Conservation (phyloP, 108 stramenopile genomes). For the Cylindrotheca closterium region DNA sequence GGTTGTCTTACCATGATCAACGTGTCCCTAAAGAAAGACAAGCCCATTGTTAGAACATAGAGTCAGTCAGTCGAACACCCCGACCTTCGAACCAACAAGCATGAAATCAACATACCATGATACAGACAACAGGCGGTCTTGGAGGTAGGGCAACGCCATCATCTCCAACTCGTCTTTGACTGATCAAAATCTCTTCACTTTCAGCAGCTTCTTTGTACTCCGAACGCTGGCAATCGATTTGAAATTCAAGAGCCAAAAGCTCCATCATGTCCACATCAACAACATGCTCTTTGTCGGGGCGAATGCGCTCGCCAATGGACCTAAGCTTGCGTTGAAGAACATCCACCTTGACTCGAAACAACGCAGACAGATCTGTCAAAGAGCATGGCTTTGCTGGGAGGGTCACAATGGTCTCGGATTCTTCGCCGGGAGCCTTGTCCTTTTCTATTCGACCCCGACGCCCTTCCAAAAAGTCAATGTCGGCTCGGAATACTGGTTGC, state of each 20-base stretch:
- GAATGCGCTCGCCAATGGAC: constrained; percentile 3
- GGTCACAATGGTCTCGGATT: constrained; percentile 1
- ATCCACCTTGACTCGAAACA: constrained; percentile 34
- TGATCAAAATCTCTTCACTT: constrained; percentile 19
- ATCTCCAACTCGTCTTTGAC: constrained; percentile 31
- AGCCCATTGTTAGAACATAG: constrained; percentile 67
- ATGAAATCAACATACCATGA: constrained; percentile 29
- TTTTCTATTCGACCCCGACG: constrained; percentile 7
- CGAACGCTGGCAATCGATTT: constrained; percentile 30
- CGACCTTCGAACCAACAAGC: no score
- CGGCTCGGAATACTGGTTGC: not conserved
- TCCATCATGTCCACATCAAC: constrained; percentile 48
- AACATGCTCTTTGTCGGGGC: not conserved
- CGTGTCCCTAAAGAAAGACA: constrained; percentile 82
- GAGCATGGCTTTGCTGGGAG: constrained; percentile 9
- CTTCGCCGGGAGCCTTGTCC: not conserved
- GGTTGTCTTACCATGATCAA: constrained; percentile 99
- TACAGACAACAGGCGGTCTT: constrained; percentile 58
- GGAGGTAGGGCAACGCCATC: constrained; percentile 24
- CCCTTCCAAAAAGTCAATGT: constrained; percentile 21
- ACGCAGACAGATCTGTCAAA: constrained; percentile 13
- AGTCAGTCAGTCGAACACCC: no score
- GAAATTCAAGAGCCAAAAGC: constrained; percentile 48
- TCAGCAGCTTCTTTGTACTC: constrained; percentile 12
- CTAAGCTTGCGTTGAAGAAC: constrained; percentile 18